Percentiles rank a stretch among this genome's conserved stretches.
Conservation (phyloP, 2,329 filamentous ascomycete species). For the Nannizziopsis arthrosporioides region DNA sequence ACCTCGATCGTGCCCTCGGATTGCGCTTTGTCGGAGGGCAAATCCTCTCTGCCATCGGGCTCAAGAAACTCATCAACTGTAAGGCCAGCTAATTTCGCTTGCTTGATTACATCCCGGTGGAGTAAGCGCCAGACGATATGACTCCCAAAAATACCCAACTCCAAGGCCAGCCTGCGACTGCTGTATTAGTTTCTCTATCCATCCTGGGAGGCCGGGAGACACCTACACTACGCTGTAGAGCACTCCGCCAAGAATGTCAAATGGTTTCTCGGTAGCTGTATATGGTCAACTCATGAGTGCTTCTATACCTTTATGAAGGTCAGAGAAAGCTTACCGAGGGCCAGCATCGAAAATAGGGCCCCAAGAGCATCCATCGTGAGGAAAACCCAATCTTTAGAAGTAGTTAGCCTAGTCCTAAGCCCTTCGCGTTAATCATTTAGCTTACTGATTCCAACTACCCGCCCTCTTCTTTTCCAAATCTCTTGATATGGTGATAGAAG, state of each 20-base stretch:
- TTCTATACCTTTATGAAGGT: neutral
- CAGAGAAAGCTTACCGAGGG: slow-evolving; percentile 38
- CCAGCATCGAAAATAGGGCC: slow-evolving; percentile 53
- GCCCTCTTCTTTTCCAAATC: slow-evolving; percentile 49
- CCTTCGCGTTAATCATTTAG: slow-evolving; percentile 7
- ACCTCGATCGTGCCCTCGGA: neutral
- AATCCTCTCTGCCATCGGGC: neutral
- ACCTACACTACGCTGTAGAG: slow-evolving; percentile 50
- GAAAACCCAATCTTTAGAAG: slow-evolving; percentile 41
- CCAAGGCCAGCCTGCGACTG: slow-evolving; percentile 41
- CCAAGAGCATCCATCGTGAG: slow-evolving; percentile 49
- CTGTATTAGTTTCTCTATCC: neutral
- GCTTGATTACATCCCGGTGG: slow-evolving; percentile 41
- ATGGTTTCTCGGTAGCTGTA: slow-evolving; percentile 47
- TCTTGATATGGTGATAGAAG: slow-evolving; percentile 52
- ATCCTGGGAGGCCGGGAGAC: neutral
- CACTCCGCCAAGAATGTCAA: slow-evolving; percentile 50
- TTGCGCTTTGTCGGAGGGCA: neutral
- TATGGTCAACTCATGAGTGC: slow-evolving; percentile 14
- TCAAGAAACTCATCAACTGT: slow-evolving; percentile 38
- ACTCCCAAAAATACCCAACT: slow-evolving; percentile 49
- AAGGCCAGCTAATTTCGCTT: slow-evolving; percentile 42
- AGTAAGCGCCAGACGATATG: slow-evolving; percentile 50
- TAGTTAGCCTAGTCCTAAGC: neutral
- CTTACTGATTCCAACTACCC: slow-evolving; percentile 50